Evolutionary conservation across 2,329 filamentous ascomycete genomes (phyloP).

Genomic region (Aspergillus fumigatus): DNA sequence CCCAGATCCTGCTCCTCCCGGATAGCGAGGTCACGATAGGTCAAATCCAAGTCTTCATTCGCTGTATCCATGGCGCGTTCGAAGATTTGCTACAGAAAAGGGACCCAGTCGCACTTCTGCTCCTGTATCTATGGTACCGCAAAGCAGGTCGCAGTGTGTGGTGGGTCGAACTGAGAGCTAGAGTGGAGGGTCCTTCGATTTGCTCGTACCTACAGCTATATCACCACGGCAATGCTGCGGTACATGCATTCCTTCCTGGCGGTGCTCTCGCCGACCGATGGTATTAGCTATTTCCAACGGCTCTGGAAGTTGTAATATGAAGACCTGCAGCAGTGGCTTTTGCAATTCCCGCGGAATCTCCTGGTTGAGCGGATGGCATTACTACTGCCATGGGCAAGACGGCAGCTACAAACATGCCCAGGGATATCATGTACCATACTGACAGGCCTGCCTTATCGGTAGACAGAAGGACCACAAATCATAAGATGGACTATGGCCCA

Average conservation of each 20-base stretch:
- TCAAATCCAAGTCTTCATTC: slow-evolving; percentile 31
- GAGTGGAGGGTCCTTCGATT: slow-evolving; percentile 43
- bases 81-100: slow-evolving; percentile 26
- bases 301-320: too few relatives aligned
- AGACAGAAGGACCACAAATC: too few relatives aligned
- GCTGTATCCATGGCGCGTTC: slow-evolving; percentile 32
- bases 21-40: slow-evolving; percentile 23
- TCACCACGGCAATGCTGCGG: slow-evolving; percentile 20
- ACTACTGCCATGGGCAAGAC: too few relatives aligned
- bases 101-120: slow-evolving; percentile 37
- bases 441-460: too few relatives aligned
- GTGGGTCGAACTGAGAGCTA: slow-evolving; percentile 43
- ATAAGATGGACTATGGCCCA: too few relatives aligned
- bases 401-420: too few relatives aligned
- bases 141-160: slow-evolving; percentile 40
- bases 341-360: too few relatives aligned
- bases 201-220: slow-evolving; percentile 32
- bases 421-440: too few relatives aligned
- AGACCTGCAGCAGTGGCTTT: too few relatives aligned
- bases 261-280: slow-evolving; percentile 13
- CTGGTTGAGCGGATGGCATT: too few relatives aligned
- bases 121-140: slow-evolving; percentile 43
- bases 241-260: slow-evolving; percentile 32
- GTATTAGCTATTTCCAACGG: background rate
- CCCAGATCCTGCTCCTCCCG: slow-evolving; percentile 24